phyloP scores from a whole-genome alignment of 306 rosid species.

The Fragaria iinumae region DNA sequence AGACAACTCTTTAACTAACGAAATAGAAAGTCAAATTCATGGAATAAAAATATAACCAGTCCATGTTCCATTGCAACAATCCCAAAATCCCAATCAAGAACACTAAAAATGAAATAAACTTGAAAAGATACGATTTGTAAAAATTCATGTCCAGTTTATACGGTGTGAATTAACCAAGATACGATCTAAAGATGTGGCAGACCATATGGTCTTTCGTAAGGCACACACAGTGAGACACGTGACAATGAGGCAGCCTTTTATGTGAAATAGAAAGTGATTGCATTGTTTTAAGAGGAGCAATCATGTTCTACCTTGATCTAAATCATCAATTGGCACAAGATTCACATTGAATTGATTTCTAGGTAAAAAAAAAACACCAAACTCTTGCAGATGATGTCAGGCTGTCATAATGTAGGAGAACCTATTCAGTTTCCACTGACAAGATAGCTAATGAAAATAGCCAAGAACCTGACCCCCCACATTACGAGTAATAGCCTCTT shows the following conservation, averaged over 20 bases:
- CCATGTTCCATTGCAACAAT: background rate
- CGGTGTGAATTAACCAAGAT: background rate
- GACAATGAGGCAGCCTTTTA: background rate
- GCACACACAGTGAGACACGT: background rate
- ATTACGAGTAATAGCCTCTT: conserved; percentile 67
- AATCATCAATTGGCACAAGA: conserved; percentile 1
- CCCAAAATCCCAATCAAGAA: background rate
- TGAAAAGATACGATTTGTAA: background rate
- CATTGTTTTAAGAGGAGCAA: background rate
- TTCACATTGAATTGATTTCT: background rate
- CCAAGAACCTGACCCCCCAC: conserved; percentile 87
- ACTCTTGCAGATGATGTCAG: conserved; percentile 5
- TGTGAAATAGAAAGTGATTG: background rate
- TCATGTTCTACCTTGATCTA: conserved; percentile 1
- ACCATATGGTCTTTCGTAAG: background rate
- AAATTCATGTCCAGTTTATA: background rate
- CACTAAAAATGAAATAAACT: background rate
- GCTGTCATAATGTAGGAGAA: background rate
- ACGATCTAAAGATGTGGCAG: too few relatives aligned
- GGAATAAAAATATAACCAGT: background rate
- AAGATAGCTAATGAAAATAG: conserved; percentile 54
- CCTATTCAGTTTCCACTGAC: background rate
- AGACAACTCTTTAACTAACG: background rate
- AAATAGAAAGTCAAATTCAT: background rate
- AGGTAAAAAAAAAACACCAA: conserved; percentile 1